Percentiles rank a stretch among this genome's conserved stretches.
These are phyloP conservation scores for Colletotrichum sp. DNA, from an alignment of 2,329 filamentous ascomycete species.

Conservation along the genomic window DNA sequence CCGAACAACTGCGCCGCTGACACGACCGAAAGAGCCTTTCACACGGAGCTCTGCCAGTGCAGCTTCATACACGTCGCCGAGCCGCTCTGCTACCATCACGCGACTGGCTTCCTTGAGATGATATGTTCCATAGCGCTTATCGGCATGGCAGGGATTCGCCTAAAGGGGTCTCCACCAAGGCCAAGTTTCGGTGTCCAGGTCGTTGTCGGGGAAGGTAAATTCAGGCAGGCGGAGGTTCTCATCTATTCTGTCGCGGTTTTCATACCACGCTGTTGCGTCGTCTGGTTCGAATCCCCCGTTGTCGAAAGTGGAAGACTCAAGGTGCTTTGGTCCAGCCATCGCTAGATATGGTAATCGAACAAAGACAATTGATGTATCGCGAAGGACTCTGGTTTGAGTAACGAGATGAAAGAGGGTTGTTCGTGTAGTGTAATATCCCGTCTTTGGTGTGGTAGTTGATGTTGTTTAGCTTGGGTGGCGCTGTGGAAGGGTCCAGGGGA, in stretches of 20 bases:
- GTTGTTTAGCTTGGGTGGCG: not conserved
- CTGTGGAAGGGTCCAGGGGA: not conserved
- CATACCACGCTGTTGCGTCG: not conserved
- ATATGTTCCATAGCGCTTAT: too few species aligned
- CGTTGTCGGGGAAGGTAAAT: not conserved
- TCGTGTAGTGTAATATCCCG: not conserved
- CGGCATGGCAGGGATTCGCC: not conserved
- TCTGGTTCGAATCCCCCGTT: not conserved
- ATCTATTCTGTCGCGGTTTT: not conserved
- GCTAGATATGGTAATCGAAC: not conserved
- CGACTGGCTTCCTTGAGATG: too few species aligned
- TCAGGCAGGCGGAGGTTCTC: not conserved
- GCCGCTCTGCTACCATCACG: too few species aligned
- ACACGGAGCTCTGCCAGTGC: too few species aligned
- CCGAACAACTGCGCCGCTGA: too few species aligned
- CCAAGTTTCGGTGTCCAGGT: not conserved
- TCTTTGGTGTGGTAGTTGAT: not conserved
- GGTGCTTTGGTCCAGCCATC: not conserved
- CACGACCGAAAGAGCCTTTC: too few species aligned
- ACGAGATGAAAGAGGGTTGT: not conserved
- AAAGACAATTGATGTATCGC: not conserved
- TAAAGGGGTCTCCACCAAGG: not conserved
- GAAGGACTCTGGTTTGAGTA: not conserved
- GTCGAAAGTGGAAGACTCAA: not conserved
- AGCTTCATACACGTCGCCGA: too few species aligned